Conservation (phyloP, 2,329 filamentous ascomycete species). For the Acephala macrosclerotiorum region DNA sequence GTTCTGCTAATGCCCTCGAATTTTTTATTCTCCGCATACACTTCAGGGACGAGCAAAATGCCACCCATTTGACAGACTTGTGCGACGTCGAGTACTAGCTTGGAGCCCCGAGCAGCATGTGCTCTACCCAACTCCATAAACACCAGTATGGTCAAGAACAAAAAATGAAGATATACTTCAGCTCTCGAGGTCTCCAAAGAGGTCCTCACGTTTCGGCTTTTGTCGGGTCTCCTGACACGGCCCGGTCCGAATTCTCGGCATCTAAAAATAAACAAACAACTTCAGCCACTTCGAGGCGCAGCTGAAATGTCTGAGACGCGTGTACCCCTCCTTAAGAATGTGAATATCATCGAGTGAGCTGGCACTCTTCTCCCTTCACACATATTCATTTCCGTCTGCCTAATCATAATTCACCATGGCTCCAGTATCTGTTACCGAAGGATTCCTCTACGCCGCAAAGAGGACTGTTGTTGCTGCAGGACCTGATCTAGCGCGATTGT, state of each 20-base stretch:
- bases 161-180: background rate
- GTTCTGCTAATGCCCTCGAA: too few species aligned
- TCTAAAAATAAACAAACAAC: conserved; percentile 5
- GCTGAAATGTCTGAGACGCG: background rate
- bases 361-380: background rate
- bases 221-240: background rate
- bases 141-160: too few species aligned
- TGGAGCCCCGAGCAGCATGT: too few species aligned
- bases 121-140: too few species aligned
- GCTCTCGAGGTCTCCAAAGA: background rate
- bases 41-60: too few species aligned
- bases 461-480: conserved; percentile 24
- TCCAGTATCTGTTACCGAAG: conserved; percentile 10
- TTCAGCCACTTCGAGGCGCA: conserved; percentile 7
- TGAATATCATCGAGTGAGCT: background rate
- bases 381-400: background rate
- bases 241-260: background rate
- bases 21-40: too few species aligned
- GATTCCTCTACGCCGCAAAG: conserved; percentile 15
- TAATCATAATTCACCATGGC: conserved; percentile 11
- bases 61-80: too few species aligned
- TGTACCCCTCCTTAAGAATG: background rate
- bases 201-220: background rate
- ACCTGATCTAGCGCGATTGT: conserved; percentile 30
- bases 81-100: too few species aligned